Base-by-base conservation (phyloP, 176 grass and related monocot genomes). In the Juncus effusus region DNA sequence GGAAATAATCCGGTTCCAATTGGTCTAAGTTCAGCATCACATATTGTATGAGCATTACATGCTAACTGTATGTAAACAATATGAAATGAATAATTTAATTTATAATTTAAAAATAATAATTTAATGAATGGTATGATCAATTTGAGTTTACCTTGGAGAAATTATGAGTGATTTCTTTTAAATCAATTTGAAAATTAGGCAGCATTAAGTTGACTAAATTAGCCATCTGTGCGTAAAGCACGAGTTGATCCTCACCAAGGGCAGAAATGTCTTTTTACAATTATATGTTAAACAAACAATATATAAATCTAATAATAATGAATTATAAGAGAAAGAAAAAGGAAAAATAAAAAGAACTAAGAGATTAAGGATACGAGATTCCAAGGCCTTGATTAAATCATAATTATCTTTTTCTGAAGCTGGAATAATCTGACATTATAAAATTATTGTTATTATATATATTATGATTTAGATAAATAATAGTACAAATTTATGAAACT, bases 11-110 rank as follows among this genome's bases (percentile, higher is more conserved):
- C 88, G 57, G 85, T 96, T 60, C 93, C 88, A 66, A 91, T 70
- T 59, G 93, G 82, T 72, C 82, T 79, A 80, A 96, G 85, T 88
- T 96, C 88, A 72, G 56, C 59, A 67, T 96, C 93, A 64, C 88
- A 96, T 79, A 96, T 96, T 39, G 82, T 96, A 84, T 91, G 93
- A 57, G 88, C 93, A 84, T 96, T 96, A 63, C 93, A 96, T 16
- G 88, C 60, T 15, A 96, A 81, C 93, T 96, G 87, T 56, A 59
- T 74, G 75, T 36, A 66, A 53, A 10, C 4, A n/a, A n/a, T n/a
- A 62, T 40, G 57, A 61, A 75, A 38, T 45, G 65, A 68, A 69
- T 36, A 68, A 3, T 54, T 60, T 49, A 36, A 2, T 37, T 62
- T 42, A 44, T 3, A 50, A 56, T 28, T 11, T 16, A 41, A 41